Evolutionary conservation across 1,284 basidiomycete species (phyloP), one percentile per base, ranked within the genome.

Genomic region (Cutaneotrichosporon mucoides): DNA sequence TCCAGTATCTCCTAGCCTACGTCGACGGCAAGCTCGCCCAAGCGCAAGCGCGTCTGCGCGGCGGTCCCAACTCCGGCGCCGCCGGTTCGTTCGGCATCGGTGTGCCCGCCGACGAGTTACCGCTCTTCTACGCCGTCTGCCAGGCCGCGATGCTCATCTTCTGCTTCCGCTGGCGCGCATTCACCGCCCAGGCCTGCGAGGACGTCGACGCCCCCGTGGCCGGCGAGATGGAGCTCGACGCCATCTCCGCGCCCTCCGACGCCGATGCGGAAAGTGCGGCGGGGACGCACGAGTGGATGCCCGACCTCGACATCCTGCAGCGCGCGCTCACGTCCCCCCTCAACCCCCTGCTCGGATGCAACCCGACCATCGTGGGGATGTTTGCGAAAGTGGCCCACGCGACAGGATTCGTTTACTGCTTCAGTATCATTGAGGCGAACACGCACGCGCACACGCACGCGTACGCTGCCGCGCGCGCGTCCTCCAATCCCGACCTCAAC

Each of bases 101-200:
- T n/a, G 46, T 53, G 10, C 52, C 80, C 49, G 75, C 80, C 53
- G 71, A 76, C 52, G 75, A 77, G 61, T 62, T 75, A 8, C 73
- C 73, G 1, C 84, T 95, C 33, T 98, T 97, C 76, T 99, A 98
- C 75, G 92, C 95, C 5, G 88, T 97, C 37, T 82, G 87, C 1
- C 96, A 99, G 73, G 90, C 94, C 0, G 85, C 93, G 6, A 96
- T 99, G 76, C 84, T 99, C 69, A 92, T 99, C 64, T 99, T 99
- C 77, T 99, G 96, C 77, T 99, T 99, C 81, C 83, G 95, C 15
- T 99, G 94, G 95, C 81, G 91, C 62, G 75, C 75, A 1, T 69
- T 78, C 52, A 59, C 53, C 13, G 35, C 55, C 24, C 37, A 38
- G 35, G 44, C 44, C 35, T 16, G n/a, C 16, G 58, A 57, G 52